Base-by-base conservation (phyloP, 768 basidiomycete species). In the Lyophyllum atratum region DNA sequence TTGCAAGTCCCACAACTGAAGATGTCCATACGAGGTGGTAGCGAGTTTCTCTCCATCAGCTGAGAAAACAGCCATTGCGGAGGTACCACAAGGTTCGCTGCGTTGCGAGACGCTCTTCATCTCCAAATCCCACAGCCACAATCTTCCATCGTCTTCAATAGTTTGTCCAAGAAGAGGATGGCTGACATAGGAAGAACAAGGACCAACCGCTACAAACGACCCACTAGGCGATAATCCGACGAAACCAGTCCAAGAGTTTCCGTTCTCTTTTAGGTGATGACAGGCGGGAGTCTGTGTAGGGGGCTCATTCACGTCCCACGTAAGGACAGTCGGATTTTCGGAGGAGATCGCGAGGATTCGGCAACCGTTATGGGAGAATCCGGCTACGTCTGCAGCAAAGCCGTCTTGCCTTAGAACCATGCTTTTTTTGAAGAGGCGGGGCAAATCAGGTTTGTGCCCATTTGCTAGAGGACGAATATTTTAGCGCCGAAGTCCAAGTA, bases 381-480 rank as follows among this genome's bases (percentile, higher is more conserved):
- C 33, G 3, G 54, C 54, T 26, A 10, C 44, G 15, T 34, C 45
- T 6, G 46, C 28, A 19, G 4, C 6, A 28, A 28, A 39, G 24
- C 14, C 24, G 3, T 34, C 25, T 49, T 33, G 33, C 15, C 19
- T 47, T 14, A 55, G n/a, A 9, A 39, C 34, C 7, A 10, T 8
- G 21, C 21, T 47, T 22, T 39, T 48, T 29, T 55, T 55, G 54
- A 47, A 48, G 17, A 47, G 11, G 25, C 48, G 54, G 4, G 54
- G 47, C 21, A 45, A 45, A 5, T 12, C 37, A 39, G 37, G 37
- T 14, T n/a, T 39, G 37, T 14, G 17, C 15, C 15, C 37, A 4
- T 6, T 14, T n/a, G 37, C 37, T 39, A 14, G 37, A n/a, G 15
- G 17, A 39, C 8, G 37, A 9, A 39, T n/a, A 39, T 17, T 39